A percentile compares a stretch with the other conserved stretches of the same genome.
Evolutionary conservation across 2,329 filamentous ascomycete species (phyloP).

Genomic region (Fusarium nisikadoi): DNA sequence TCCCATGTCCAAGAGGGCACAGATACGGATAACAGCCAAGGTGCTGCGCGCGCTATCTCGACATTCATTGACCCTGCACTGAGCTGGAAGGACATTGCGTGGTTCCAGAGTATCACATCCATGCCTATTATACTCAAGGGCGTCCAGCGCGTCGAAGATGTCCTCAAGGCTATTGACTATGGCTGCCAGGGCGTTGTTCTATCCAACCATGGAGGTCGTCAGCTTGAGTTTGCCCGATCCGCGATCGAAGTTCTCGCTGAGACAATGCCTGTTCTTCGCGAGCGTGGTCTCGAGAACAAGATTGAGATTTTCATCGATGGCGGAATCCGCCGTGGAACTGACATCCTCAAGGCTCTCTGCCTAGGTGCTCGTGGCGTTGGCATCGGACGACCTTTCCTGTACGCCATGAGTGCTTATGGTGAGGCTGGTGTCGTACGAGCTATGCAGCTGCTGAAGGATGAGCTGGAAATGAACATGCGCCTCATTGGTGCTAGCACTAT

Average conservation of each 20-base stretch:
- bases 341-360: conserved; percentile 95
- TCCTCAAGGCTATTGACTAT: conserved; percentile 82
- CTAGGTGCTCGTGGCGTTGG: conserved; percentile 92
- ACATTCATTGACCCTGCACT: conserved; percentile 96
- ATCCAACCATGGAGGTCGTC: conserved; percentile 94
- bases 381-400: conserved; percentile 94
- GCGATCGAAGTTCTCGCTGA: conserved; percentile 92
- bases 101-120: conserved; percentile 88
- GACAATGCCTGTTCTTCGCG: conserved; percentile 86
- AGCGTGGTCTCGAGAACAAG: conserved; percentile 76
- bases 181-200: conserved; percentile 91
- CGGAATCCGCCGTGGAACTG: conserved; percentile 87
- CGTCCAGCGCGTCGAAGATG: conserved; percentile 95
- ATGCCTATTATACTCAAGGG: conserved; percentile 98
- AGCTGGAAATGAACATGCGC: conserved; percentile 99
- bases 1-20: conserved; percentile 83
- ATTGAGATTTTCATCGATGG: conserved; percentile 94
- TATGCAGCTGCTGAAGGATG: conserved; percentile 92
- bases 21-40: conserved; percentile 85
- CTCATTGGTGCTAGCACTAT: conserved; percentile 83
- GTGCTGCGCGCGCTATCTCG: conserved; percentile 92
- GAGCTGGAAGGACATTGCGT: conserved; percentile 92
- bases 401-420: conserved; percentile 95
- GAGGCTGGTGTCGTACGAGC: conserved; percentile 87
- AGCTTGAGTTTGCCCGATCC: conserved; percentile 91